Conservation (phyloP, 257 asterid genomes). For the Cynanchum wilfordii region DNA sequence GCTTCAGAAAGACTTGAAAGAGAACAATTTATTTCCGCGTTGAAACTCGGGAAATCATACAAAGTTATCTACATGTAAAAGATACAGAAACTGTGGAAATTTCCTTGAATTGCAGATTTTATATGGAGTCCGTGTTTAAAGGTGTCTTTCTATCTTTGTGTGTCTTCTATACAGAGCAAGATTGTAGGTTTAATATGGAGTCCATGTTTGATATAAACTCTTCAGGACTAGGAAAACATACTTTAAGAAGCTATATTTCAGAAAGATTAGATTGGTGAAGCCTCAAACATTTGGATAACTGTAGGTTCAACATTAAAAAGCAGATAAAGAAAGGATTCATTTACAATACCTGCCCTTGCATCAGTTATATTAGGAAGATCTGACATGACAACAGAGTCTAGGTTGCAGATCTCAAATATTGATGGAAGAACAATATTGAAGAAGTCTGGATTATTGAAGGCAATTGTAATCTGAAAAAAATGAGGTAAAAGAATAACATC, state of each 20-base stretch:
- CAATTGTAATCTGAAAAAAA: slow-evolving; percentile 58
- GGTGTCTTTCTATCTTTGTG: neutral
- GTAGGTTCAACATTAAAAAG: neutral
- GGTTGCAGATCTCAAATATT: slow-evolving; percentile 63
- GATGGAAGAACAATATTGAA: slow-evolving; percentile 62
- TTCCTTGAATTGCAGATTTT: neutral
- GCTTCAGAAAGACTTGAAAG: slow-evolving; percentile 16
- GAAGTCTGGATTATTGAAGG: slow-evolving; percentile 68
- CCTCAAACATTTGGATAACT: neutral
- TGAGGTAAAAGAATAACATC: slow-evolving; percentile 19
- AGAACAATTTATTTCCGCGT: neutral
- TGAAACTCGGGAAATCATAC: neutral
- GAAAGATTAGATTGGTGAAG: neutral
- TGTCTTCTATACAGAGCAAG: neutral
- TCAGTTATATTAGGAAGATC: slow-evolving; percentile 39
- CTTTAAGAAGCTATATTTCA: neutral
- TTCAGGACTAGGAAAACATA: neutral
- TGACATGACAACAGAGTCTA: slow-evolving; percentile 30
- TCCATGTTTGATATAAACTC: neutral
- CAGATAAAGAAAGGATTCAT: neutral
- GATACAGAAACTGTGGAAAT: neutral
- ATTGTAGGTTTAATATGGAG: too few species aligned
- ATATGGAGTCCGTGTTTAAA: neutral
- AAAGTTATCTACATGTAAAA: neutral
- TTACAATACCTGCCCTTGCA: slow-evolving; percentile 51